A percentile compares a stretch with the other conserved stretches of the same genome.
Evolutionary conservation across 192 early-diverging fungal genomes (phyloP).

Genomic region (Glomus cerebriforme): DNA sequence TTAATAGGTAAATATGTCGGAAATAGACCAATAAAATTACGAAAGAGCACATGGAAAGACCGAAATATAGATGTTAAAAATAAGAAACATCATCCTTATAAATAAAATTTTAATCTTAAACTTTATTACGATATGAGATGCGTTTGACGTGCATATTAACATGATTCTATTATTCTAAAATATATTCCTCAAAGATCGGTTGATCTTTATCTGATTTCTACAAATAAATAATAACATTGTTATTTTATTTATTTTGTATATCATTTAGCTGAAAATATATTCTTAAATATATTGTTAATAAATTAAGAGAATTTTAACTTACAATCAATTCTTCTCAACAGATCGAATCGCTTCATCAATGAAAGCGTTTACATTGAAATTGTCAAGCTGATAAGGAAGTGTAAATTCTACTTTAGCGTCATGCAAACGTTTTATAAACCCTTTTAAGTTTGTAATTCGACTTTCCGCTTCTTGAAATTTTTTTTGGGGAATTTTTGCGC

Average conservation of each 20-base stretch:
- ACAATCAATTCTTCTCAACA: not conserved
- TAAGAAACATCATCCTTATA: conserved; percentile 31
- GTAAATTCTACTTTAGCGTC: not conserved
- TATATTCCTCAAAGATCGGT: not conserved
- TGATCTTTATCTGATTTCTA: too few relatives aligned
- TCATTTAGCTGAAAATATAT: too few relatives aligned
- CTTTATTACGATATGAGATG: not conserved
- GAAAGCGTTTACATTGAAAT: not conserved
- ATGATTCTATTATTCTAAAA: not conserved
- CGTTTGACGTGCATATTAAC: not conserved
- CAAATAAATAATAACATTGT: too few relatives aligned
- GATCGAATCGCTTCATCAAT: not conserved
- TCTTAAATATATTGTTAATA: too few relatives aligned
- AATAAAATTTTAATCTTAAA: conserved; percentile 2
- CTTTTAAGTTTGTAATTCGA: not conserved
- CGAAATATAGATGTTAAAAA: conserved; percentile 71
- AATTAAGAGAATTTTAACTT: not conserved
- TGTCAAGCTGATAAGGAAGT: not conserved
- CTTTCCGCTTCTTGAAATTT: not conserved
- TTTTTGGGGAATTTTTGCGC: not conserved
- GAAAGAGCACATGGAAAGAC: conserved; percentile 92
- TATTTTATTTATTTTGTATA: too few relatives aligned
- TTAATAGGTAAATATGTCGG: conserved; percentile 89
- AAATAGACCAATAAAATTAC: conserved; percentile 89
- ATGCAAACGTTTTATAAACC: not conserved